Percentiles rank a stretch among this genome's conserved stretches.
Evolutionary conservation across 805 yeast species (phyloP).

Genomic region (Grigorovia jiainica): DNA sequence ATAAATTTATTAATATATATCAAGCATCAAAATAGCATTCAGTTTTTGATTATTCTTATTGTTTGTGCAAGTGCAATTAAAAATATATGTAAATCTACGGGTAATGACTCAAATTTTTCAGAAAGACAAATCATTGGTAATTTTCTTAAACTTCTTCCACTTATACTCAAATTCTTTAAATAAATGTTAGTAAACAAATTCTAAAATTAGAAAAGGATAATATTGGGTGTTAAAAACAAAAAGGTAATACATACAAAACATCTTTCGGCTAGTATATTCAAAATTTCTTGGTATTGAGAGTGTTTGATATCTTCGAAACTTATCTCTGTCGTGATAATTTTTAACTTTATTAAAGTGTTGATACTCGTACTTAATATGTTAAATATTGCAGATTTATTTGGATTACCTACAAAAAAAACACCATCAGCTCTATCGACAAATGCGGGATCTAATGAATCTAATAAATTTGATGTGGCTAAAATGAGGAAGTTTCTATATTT

Average conservation of each 20-base stretch:
- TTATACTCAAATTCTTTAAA: constrained; percentile 13
- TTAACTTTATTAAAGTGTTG: constrained; percentile 14
- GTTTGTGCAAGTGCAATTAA: constrained; percentile 19
- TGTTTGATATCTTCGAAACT: constrained; percentile 2
- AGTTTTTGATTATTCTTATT: not conserved
- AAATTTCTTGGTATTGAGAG: constrained; percentile 7
- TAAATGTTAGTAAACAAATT: constrained; percentile 2
- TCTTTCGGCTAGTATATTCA: constrained; percentile 12
- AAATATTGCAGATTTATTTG: constrained; percentile 24
- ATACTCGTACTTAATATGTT: constrained; percentile 26
- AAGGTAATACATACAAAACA: constrained; percentile 19
- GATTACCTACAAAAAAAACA: constrained; percentile 29
- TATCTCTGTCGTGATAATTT: constrained; percentile 8
- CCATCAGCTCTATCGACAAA: constrained; percentile 37
- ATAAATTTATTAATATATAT: not conserved
- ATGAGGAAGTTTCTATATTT: constrained; percentile 28
- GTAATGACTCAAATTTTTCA: constrained; percentile 19
- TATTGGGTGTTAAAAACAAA: not conserved
- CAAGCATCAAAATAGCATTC: not conserved
- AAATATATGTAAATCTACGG: constrained; percentile 18
- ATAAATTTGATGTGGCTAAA: constrained; percentile 35
- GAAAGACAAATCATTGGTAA: constrained; percentile 24
- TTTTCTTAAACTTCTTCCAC: constrained; percentile 26
- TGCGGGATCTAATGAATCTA: constrained; percentile 34
- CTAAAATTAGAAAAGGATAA: not conserved